Conservation (phyloP, 495 filamentous ascomycete species). For the Melanomma pulvis-pyrius region DNA sequence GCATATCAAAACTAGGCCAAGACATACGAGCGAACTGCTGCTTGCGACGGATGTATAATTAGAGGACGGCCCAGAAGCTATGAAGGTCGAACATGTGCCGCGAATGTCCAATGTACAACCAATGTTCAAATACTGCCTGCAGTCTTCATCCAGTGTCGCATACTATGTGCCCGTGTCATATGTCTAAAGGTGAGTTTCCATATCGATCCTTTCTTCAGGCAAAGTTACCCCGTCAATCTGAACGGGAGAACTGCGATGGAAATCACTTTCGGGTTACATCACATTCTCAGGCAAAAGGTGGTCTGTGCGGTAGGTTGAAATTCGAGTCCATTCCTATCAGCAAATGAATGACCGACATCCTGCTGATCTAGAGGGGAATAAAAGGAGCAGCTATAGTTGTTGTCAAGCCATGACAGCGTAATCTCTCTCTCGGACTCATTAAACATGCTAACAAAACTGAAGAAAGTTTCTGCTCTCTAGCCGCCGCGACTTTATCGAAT, state of each 20-base stretch:
- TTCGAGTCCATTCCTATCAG: constrained; percentile 7
- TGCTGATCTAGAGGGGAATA: not conserved
- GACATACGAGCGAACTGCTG: not conserved
- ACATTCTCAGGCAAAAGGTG: constrained; percentile 5
- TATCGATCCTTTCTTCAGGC: no score
- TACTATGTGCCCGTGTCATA: no score
- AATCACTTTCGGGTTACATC: no score
- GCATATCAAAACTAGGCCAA: not conserved
- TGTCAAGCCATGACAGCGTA: not conserved
- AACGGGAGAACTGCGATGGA: not conserved
- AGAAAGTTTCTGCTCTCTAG: constrained; percentile 9
- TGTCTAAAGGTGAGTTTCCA: no score
- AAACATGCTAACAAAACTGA: constrained; percentile 10
- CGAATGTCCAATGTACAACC: not conserved
- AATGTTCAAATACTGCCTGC: not conserved
- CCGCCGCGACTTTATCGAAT: constrained; percentile 3
- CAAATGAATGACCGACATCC: constrained; percentile 14
- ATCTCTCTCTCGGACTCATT: constrained; percentile 9
- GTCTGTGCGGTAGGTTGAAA: not conserved
- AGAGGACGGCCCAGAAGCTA: not conserved
- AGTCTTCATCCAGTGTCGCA: no score
- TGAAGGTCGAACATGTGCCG: not conserved
- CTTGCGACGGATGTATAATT: not conserved
- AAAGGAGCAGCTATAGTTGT: not conserved
- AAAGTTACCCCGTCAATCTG: no score